Percentiles rank a stretch among this genome's conserved stretches.
phyloP scores from a whole-genome alignment of 169 alveolate genomes.

The Plasmodium relictum region DNA sequence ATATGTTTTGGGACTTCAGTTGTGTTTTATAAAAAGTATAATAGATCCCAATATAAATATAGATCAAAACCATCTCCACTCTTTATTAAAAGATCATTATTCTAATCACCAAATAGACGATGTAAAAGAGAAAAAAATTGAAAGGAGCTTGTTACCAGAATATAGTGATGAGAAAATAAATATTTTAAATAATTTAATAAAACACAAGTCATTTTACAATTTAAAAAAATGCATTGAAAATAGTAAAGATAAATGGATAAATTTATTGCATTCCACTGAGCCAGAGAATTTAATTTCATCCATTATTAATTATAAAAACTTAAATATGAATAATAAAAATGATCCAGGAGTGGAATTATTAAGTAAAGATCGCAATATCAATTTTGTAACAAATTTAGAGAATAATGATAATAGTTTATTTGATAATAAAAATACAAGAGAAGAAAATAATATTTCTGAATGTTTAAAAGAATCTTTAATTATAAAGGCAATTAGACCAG shows the following conservation, averaged over 20 bases:
- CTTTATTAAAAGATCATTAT: conserved; percentile 77
- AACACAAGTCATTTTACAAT: conserved; percentile 50
- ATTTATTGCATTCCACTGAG: conserved; percentile 63
- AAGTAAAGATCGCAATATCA: background rate
- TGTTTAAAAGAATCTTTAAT: conserved; percentile 82
- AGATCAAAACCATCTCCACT: conserved; percentile 28
- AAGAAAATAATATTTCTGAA: conserved; percentile 25
- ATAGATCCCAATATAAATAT: conserved; percentile 29
- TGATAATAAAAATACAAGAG: conserved; percentile 12
- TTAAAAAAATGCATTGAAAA: conserved; percentile 40
- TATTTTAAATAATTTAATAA: conserved; percentile 29
- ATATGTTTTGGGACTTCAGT: conserved; percentile 54
- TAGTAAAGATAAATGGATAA: conserved; percentile 56
- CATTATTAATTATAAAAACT: conserved; percentile 21
- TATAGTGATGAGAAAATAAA: conserved; percentile 69
- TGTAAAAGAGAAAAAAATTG: conserved; percentile 11
- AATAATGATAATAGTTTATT: background rate
- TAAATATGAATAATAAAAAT: background rate
- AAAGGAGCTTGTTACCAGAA: conserved; percentile 50
- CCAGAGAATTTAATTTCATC: conserved; percentile 65
- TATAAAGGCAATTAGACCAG: conserved; percentile 95
- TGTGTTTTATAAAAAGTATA: conserved; percentile 66
- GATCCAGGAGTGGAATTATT: conserved; percentile 29
- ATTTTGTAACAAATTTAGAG: background rate
- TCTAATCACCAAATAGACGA: conserved; percentile 45